These are phyloP conservation scores for Ceratorhiza oryzae-sativae DNA, from an alignment of 1,284 basidiomycete species.

Conservation along the genomic window DNA sequence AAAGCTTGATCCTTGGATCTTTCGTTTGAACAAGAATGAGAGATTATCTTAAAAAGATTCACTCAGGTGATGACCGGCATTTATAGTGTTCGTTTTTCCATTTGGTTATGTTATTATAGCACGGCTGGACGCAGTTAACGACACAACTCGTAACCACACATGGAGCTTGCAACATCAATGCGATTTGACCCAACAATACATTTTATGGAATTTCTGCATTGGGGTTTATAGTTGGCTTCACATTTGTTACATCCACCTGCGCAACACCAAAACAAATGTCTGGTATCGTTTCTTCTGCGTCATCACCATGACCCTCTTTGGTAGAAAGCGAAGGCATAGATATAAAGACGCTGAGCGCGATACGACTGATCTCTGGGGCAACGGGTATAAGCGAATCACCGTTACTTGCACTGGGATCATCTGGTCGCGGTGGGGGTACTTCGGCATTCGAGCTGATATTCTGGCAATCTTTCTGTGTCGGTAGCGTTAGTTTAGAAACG, in stretches of 20 bases:
- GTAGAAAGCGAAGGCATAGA: constrained; percentile 17
- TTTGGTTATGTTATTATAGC: no score
- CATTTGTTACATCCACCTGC: background rate
- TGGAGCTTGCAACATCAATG: no score
- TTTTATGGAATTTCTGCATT: background rate
- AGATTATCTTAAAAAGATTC: no score
- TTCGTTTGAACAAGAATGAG: no score
- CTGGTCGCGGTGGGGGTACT: no score
- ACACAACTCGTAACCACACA: no score
- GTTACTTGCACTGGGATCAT: no score
- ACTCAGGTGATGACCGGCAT: no score
- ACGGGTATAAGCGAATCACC: background rate
- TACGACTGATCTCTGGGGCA: background rate
- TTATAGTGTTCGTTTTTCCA: no score
- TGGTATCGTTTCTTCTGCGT: constrained; percentile 3
- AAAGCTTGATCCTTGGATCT: no score
- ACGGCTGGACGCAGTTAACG: no score
- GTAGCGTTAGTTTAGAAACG: background rate
- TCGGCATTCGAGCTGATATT: background rate
- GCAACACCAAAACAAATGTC: constrained; percentile 30
- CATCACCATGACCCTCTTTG: background rate
- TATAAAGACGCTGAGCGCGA: constrained; percentile 26
- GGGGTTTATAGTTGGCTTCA: background rate
- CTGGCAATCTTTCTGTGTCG: background rate
- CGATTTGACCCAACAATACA: background rate